phyloP scores from a whole-genome alignment of 1,284 basidiomycete genomes.

The Apiotrichum veenhuisii region DNA sequence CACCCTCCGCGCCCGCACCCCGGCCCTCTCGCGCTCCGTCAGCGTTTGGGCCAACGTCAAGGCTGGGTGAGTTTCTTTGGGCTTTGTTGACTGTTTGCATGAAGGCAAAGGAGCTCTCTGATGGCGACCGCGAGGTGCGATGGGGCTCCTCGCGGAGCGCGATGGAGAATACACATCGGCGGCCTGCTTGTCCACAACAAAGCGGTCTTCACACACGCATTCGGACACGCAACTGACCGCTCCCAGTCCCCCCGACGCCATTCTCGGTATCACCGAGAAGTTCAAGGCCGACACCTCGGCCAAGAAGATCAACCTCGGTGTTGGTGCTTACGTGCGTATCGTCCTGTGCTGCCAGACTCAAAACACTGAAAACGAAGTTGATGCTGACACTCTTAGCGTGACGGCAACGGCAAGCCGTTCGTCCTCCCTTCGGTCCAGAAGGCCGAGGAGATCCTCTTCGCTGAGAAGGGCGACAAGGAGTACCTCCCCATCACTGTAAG shows the following conservation, averaged over 20 bases:
- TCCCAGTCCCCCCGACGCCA: constrained; percentile 19
- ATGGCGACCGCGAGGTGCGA: neutral
- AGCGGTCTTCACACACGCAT: no score
- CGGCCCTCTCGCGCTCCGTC: constrained; percentile 16
- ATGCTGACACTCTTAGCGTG: constrained; percentile 61
- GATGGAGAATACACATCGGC: no score
- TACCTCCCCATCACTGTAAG: constrained; percentile 85
- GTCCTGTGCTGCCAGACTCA: neutral
- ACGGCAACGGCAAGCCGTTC: constrained; percentile 92
- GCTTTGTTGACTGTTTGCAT: no score
- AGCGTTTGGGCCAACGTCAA: constrained; percentile 22
- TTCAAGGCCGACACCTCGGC: constrained; percentile 80
- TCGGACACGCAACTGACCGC: neutral
- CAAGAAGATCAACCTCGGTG: constrained; percentile 95
- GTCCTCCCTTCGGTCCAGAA: constrained; percentile 85
- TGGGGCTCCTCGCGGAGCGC: neutral
- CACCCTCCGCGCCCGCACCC: constrained; percentile 15
- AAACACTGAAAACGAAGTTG: neutral
- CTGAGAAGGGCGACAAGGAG: constrained; percentile 83
- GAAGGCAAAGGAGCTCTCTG: no score
- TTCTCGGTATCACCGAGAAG: constrained; percentile 42
- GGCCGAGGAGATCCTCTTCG: constrained; percentile 59
- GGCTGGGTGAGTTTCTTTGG: constrained; percentile 16
- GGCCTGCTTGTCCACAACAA: no score
- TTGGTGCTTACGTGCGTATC: constrained; percentile 54